These are phyloP conservation scores for Calonectria pauciramosa DNA, from an alignment of 2,329 filamentous ascomycete species.

Conservation along the genomic window DNA sequence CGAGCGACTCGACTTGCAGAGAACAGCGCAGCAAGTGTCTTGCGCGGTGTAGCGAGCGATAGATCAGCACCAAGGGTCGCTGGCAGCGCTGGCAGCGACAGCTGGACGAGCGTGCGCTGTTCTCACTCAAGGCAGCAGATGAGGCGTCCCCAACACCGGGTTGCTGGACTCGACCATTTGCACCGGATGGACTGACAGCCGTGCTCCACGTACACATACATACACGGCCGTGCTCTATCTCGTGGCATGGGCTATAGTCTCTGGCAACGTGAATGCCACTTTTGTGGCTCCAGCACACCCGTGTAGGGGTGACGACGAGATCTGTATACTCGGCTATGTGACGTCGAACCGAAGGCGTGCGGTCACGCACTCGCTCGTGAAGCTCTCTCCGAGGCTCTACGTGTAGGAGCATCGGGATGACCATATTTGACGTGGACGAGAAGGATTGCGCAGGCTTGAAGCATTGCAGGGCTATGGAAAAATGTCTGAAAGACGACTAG, in stretches of 20 bases:
- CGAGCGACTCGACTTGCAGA: neutral
- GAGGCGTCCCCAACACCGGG: neutral
- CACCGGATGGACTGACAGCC: neutral
- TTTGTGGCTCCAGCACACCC: neutral
- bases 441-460: neutral
- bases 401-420: neutral
- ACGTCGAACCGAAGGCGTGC: neutral
- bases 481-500: neutral
- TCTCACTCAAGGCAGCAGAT: neutral
- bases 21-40: neutral
- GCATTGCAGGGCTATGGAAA: neutral
- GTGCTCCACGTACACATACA: neutral
- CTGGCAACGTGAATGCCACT: neutral
- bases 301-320: neutral
- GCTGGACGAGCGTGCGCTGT: neutral
- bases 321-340: neutral
- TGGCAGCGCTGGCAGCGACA: neutral
- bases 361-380: neutral
- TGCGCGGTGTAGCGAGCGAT: neutral
- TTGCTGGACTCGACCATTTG: neutral
- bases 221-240: neutral
- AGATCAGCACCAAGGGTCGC: neutral
- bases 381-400: neutral
- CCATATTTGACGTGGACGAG: neutral
- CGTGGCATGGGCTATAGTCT: neutral